These are phyloP conservation scores for Arachis stenosperma DNA, from an alignment of 306 rosid species.

Conservation along the genomic window DNA sequence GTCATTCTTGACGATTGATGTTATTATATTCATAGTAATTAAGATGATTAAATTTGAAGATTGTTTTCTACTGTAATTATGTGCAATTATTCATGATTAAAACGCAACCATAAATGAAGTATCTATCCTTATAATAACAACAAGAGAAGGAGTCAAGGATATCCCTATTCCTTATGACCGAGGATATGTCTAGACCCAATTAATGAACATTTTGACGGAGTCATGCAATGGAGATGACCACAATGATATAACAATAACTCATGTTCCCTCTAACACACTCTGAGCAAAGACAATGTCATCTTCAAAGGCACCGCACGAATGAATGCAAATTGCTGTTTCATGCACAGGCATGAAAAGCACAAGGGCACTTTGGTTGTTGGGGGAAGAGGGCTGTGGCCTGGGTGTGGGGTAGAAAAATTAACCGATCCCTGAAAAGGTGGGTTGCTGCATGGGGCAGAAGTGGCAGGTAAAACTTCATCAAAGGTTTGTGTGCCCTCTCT, in stretches of 20 bases:
- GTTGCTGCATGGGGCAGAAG: slow-evolving; percentile 32
- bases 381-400: slow-evolving; percentile 6
- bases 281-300: slow-evolving; percentile 25
- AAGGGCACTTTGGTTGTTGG: slow-evolving; percentile 34
- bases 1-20: too few species aligned
- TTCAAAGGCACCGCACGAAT: slow-evolving; percentile 42
- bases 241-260: slow-evolving; percentile 2
- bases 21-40: too few species aligned
- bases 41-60: too few species aligned
- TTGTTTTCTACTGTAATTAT: too few species aligned
- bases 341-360: slow-evolving; percentile 32
- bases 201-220: neutral
- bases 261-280: slow-evolving; percentile 22
- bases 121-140: too few species aligned
- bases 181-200: neutral
- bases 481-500: slow-evolving; percentile 26
- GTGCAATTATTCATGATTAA: too few species aligned
- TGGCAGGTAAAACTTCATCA: slow-evolving; percentile 45
- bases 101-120: too few species aligned
- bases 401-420: slow-evolving; percentile 40
- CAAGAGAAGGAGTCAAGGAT: too few species aligned
- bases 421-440: slow-evolving; percentile 42
- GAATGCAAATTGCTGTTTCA: slow-evolving; percentile 15
- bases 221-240: slow-evolving; percentile 2
- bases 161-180: neutral